A percentile compares a stretch with the other conserved stretches of the same genome.
These are phyloP conservation scores for Furcasterigmium furcatum DNA, from an alignment of 2,329 filamentous ascomycete genomes.

Conservation along the genomic window DNA sequence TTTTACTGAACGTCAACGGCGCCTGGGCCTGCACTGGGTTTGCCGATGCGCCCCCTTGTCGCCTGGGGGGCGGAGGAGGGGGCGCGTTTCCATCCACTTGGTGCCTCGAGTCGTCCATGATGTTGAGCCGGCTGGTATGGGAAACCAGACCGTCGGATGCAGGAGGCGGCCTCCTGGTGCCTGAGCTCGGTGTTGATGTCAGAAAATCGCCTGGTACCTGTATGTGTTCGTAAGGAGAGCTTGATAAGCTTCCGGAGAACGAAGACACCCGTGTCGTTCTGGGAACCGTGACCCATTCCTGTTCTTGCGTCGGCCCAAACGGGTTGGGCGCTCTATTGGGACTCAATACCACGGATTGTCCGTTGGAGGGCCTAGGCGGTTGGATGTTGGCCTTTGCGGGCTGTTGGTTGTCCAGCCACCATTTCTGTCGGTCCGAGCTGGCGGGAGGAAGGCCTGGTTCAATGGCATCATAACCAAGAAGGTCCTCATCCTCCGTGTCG, in stretches of 20 bases:
- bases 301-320: constrained; percentile 69
- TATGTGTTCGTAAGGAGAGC: constrained; percentile 57
- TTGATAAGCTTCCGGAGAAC: constrained; percentile 51
- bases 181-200: constrained; percentile 40
- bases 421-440: constrained; percentile 66
- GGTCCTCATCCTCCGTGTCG: constrained; percentile 72
- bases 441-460: constrained; percentile 71
- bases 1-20: constrained; percentile 9
- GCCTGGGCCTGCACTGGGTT: constrained; percentile 5
- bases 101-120: constrained; percentile 34
- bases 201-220: constrained; percentile 44
- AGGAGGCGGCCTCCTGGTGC: constrained; percentile 48
- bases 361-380: constrained; percentile 50
- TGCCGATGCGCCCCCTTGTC: constrained; percentile 24
- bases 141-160: constrained; percentile 46
- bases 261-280: constrained; percentile 47
- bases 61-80: constrained; percentile 41
- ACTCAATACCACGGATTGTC: constrained; percentile 64
- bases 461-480: constrained; percentile 78
- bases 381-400: constrained; percentile 71
- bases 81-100: constrained; percentile 32
- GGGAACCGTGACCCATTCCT: constrained; percentile 77
- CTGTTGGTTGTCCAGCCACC: constrained; percentile 69
- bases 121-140: constrained; percentile 39
- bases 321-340: constrained; percentile 76